Evolutionary conservation across 352 stramenopile genomes (phyloP), one percentile per base, ranked within the genome.

Genomic region (Pythium aristosporum): DNA sequence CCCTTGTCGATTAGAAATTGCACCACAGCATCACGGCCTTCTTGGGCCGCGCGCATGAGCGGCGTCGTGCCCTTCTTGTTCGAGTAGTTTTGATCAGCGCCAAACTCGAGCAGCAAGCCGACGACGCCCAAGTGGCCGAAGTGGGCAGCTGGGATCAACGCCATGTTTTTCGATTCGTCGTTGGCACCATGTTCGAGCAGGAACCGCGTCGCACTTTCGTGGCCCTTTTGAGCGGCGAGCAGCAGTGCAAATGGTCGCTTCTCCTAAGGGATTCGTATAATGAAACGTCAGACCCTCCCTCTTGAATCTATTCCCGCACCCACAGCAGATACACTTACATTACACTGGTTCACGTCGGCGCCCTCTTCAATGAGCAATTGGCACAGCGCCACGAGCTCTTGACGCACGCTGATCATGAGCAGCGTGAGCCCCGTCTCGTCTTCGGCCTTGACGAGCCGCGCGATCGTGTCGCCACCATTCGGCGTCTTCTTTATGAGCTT

Each of bases 61-160:
- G 87, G 85, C 0, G 87, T 96, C 2, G 87, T 96, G 52, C 87
- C 87, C 63, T 96, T 96, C 72, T 87, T 88, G 66, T 96, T 96
- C 46, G 85, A 85, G 43, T 85, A 96, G 50, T 96, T 96, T 48
- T 88, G 80, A 49, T 91, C 64, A 15, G 82, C 85, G 20, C 78
- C 82, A 11, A 72, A 77, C 39, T 87, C 72, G 16, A 96, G 65
- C n/a, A 96, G 72, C 59, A 91, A 69, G 12, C 82, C 69, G 0
- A 96, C 87, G 11, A 93, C 79, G 0, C 74, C 57, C 23, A 94
- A 70, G 69, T 96, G 87, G 3, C 87, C 87, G 50, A 96, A 96
- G 32, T 96, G 87, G 25, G 87, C 84, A 0, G 87, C 87, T 15
- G 87, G 87, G 25, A 96, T 93, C 32, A 96, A 77, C 20, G 87